These are phyloP conservation scores for Exidia glandulosa DNA, from an alignment of 768 basidiomycete species.

Conservation along the genomic window DNA sequence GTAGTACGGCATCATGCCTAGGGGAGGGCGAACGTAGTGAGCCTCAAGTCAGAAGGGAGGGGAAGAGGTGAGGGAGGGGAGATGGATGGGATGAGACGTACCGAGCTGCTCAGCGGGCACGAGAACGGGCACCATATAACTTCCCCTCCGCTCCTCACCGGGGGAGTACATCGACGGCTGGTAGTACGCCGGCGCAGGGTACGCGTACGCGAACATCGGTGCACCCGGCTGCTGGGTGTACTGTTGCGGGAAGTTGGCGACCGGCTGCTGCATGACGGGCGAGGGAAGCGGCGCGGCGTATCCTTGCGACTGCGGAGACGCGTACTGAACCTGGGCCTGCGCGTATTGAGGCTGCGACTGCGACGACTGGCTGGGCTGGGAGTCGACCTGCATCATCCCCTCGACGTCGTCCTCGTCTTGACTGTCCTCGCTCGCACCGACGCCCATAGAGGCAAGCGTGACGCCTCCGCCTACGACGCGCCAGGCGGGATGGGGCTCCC, in stretches of 20 bases:
- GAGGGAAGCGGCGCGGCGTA: neutral
- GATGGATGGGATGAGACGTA: too few relatives aligned
- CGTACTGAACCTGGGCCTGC: too few relatives aligned
- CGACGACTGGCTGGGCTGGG: neutral
- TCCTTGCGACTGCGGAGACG: too few relatives aligned
- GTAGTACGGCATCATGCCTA: too few relatives aligned
- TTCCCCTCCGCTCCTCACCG: too few relatives aligned
- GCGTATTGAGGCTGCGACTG: too few relatives aligned
- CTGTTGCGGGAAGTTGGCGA: neutral
- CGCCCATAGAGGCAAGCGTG: conserved; percentile 29
- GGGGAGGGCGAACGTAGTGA: too few relatives aligned
- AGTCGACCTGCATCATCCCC: neutral
- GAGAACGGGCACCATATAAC: too few relatives aligned
- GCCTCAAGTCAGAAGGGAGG: too few relatives aligned
- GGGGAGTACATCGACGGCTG: neutral
- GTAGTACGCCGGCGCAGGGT: neutral
- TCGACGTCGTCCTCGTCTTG: neutral
- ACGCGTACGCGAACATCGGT: neutral
- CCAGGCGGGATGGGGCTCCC: conserved; percentile 55
- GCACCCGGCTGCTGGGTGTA: neutral
- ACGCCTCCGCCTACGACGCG: conserved; percentile 72
- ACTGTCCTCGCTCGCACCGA: neutral
- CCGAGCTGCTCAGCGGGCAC: neutral
- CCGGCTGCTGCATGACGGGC: neutral
- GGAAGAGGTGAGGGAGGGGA: too few relatives aligned